phyloP scores from a whole-genome alignment of 2,329 filamentous ascomycete genomes.

The Ophiocordyceps robertsii region DNA sequence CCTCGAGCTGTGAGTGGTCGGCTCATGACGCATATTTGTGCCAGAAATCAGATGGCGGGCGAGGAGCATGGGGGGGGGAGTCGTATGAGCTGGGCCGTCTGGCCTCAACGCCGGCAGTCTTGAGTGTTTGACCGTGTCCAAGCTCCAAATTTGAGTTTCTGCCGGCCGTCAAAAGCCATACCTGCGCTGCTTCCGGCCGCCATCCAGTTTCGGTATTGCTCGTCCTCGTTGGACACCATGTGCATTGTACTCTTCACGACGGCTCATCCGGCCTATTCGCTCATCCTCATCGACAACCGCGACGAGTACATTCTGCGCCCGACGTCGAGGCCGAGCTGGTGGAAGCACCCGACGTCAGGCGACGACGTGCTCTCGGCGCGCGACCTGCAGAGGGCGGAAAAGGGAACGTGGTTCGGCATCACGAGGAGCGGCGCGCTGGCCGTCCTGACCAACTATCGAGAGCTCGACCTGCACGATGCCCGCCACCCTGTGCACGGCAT shows the following conservation, averaged over 20 bases:
- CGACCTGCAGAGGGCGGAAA: conserved; percentile 47
- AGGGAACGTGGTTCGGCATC: conserved; percentile 54
- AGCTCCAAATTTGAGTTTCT: background rate
- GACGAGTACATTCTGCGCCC: conserved; percentile 59
- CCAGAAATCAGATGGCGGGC: background rate
- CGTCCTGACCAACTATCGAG: conserved; percentile 54
- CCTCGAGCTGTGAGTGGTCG: background rate
- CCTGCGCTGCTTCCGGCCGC: background rate
- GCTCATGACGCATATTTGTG: background rate
- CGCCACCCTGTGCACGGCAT: conserved; percentile 38
- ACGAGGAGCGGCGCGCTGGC: conserved; percentile 46
- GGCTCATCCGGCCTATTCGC: conserved; percentile 58
- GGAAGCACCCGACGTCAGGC: conserved; percentile 32
- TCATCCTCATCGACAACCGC: conserved; percentile 66
- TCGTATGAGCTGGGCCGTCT: background rate
- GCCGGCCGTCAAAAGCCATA: background rate
- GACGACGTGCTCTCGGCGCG: conserved; percentile 41
- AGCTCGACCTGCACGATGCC: conserved; percentile 34
- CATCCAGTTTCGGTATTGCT: too few species aligned
- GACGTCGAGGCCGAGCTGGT: conserved; percentile 52
- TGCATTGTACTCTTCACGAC: conserved; percentile 69
- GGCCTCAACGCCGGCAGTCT: background rate
- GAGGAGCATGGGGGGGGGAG: too few species aligned
- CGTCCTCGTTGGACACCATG: conserved; percentile 32
- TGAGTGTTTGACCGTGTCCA: background rate